Evolutionary conservation across 495 filamentous ascomycete genomes (phyloP), one percentile per base, ranked within the genome.

Genomic region (Parathielavia appendiculata): DNA sequence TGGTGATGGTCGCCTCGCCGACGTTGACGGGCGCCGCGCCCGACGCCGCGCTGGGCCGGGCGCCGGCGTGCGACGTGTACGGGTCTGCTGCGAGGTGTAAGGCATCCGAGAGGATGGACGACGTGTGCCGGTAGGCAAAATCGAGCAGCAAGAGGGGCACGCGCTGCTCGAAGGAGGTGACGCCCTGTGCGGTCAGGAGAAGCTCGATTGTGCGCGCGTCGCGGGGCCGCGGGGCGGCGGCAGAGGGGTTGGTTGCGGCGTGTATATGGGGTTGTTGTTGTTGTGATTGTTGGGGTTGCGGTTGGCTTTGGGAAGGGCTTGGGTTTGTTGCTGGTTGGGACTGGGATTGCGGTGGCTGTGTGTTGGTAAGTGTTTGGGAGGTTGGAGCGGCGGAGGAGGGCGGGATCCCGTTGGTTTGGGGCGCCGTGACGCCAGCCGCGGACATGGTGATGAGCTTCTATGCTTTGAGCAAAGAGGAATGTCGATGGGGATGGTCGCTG

Each of bases 71-170:
- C 1, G 74, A 73, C 1, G 74, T 73, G 72, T 87, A 87, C 1
- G 83, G 82, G 65, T 88, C 85, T 0, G 81, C 79, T 9, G 78
- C 74, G 17, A 88, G 79, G 62, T 83, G 80, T 4, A 88, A 67
- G 2, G 84, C 84, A 70, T 90, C 87, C 44, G 73, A 79, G 7
- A 90, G 79, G 16, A 89, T 74, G n/a, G 79, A 74, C 0, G 81
- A 79, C 4, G 82, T 81, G 73, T 85, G 82, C 20, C 92, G 88
- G 81, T 98, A 98, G 19, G 93, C 92, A 71, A 97, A 96, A 73
- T 98, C 93, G 69, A 98, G 84, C 41, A 98, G 87, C 63, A 96
- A 89, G 4, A 97, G 82, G 0, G 93, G 92, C 1, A 98, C 91
- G 58, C 93, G 90, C 66, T 91, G 89, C 75, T 96, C 90, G 79